Evolutionary conservation across 2,329 filamentous ascomycete genomes (phyloP).

Genomic region (Cladophialophora exuberans): DNA sequence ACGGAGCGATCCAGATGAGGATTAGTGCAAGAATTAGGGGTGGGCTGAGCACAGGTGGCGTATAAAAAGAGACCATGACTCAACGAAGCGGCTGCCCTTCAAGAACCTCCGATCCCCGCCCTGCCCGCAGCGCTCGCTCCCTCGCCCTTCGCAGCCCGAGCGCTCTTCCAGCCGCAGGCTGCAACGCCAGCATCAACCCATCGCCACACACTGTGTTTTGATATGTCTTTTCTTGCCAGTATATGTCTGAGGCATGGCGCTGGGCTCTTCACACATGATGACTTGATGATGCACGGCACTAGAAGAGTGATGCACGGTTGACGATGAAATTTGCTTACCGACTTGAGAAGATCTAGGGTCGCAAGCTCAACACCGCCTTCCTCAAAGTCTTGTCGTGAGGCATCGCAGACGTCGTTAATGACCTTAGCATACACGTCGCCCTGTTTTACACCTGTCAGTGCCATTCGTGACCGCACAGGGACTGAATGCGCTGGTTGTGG

Average conservation of each 20-base stretch:
- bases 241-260: background rate
- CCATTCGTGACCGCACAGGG: background rate
- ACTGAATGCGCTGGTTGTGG: background rate
- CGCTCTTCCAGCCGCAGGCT: background rate
- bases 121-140: constrained; percentile 17
- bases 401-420: constrained; percentile 88
- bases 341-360: constrained; percentile 82
- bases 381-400: constrained; percentile 92
- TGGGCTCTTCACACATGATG: background rate
- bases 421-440: constrained; percentile 88
- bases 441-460: constrained; percentile 38
- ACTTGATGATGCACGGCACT: constrained; percentile 5
- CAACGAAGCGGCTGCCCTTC: constrained; percentile 29
- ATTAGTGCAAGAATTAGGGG: constrained; percentile 16
- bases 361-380: constrained; percentile 89
- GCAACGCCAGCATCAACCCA: background rate
- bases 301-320: constrained; percentile 10
- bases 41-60: constrained; percentile 19
- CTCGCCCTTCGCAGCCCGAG: constrained; percentile 16
- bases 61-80: constrained; percentile 34
- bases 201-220: background rate
- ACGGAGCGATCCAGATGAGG: constrained; percentile 15
- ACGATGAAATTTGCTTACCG: constrained; percentile 63
- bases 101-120: constrained; percentile 33
- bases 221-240: background rate